These are phyloP conservation scores for Cyberlindnera maclurae DNA, from an alignment of 805 yeast species.

Conservation along the genomic window DNA sequence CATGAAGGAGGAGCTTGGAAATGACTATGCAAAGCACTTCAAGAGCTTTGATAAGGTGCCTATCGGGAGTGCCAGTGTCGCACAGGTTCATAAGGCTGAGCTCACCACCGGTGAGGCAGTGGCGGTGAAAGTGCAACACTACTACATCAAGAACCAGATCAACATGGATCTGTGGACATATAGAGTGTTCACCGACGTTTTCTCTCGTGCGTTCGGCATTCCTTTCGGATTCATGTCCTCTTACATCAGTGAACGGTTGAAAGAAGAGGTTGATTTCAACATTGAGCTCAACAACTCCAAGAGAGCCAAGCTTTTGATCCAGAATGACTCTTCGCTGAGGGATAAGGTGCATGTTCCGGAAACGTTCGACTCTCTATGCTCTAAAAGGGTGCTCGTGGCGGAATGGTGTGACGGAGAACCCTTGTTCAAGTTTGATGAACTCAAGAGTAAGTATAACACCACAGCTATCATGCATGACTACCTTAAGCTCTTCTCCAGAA, in stretches of 20 bases:
- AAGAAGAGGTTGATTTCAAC: constrained; percentile 54
- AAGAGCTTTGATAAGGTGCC: constrained; percentile 45
- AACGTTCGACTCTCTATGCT: constrained; percentile 37
- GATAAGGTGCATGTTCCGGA: constrained; percentile 49
- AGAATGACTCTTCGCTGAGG: constrained; percentile 33
- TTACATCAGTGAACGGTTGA: constrained; percentile 51
- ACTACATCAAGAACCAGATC: constrained; percentile 53
- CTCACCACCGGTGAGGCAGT: constrained; percentile 43
- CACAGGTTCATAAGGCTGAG: constrained; percentile 57
- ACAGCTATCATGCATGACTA: constrained; percentile 39
- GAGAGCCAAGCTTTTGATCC: constrained; percentile 31
- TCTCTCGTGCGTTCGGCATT: constrained; percentile 53
- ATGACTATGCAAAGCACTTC: constrained; percentile 34
- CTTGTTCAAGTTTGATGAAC: constrained; percentile 37
- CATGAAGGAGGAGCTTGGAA: constrained; percentile 35
- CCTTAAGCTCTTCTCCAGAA: constrained; percentile 42
- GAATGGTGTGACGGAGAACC: constrained; percentile 78
- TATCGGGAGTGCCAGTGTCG: constrained; percentile 69
- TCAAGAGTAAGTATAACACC: constrained; percentile 34
- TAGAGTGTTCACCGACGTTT: constrained; percentile 41
- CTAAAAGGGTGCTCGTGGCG: constrained; percentile 47
- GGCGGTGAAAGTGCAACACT: constrained; percentile 63
- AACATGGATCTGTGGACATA: constrained; percentile 56
- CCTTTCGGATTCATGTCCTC: constrained; percentile 52
- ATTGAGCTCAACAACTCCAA: constrained; percentile 50